phyloP scores from a whole-genome alignment of 345 rosid species.

The Theobroma cacao region DNA sequence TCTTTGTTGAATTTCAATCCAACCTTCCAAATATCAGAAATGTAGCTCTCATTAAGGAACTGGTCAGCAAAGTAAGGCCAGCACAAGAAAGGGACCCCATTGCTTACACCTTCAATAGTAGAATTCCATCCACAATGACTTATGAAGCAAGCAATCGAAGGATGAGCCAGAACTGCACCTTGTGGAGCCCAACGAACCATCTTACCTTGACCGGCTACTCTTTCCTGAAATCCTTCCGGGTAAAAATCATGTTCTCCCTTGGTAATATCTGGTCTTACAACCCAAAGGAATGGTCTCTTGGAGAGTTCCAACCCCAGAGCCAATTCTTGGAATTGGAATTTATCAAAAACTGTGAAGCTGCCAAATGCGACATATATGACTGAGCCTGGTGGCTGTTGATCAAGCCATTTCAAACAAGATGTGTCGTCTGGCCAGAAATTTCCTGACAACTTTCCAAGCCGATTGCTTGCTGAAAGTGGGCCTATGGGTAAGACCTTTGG shows the following conservation, averaged over 20 bases:
- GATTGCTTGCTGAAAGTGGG: not conserved
- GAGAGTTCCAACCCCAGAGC: conserved; percentile 4
- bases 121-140: conserved; percentile 51
- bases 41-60: conserved; percentile 21
- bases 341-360: not conserved
- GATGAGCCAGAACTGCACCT: not conserved
- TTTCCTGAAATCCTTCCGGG: not conserved
- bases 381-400: conserved; percentile 11
- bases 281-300: conserved; percentile 11
- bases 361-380: conserved; percentile 23
- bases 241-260: not conserved
- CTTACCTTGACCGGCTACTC: not conserved
- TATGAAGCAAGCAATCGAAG: conserved; percentile 13
- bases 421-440: conserved; percentile 14
- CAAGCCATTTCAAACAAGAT: conserved; percentile 19
- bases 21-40: conserved; percentile 28
- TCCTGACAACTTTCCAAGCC: not conserved
- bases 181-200: conserved; percentile 20
- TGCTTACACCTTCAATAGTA: conserved; percentile 34
- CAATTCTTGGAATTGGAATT: conserved; percentile 11
- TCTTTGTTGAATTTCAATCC: conserved; percentile 23
- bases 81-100: conserved; percentile 36
- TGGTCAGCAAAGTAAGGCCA: conserved; percentile 42
- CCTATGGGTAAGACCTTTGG: not conserved
- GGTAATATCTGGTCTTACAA: conserved; percentile 3